Evolutionary conservation across 1,284 basidiomycete species (phyloP).

Genomic region (Neonothopanus nambi): DNA sequence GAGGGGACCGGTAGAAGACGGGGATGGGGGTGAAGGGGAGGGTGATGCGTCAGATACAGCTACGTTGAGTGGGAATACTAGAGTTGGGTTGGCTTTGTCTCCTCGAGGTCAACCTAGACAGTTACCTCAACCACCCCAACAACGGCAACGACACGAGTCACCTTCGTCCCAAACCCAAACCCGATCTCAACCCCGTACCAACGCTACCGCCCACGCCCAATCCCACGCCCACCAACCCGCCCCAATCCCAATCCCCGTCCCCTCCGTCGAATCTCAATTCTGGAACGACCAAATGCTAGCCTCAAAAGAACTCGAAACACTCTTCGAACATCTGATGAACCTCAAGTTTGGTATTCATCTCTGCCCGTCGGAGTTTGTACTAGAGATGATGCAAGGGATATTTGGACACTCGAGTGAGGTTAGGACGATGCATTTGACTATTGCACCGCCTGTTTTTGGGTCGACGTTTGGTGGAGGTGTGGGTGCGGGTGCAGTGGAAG

Average conservation of each 20-base stretch:
- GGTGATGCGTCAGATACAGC: conserved; percentile 12
- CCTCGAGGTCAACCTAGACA: background rate
- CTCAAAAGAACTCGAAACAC: conserved; percentile 32
- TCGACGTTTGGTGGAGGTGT: no score
- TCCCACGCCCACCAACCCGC: background rate
- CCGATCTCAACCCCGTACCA: background rate
- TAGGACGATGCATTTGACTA: conserved; percentile 32
- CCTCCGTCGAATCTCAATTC: conserved; percentile 7
- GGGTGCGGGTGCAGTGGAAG: no score
- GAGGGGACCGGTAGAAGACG: conserved; percentile 4
- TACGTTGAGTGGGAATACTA: conserved; percentile 3
- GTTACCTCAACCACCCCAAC: background rate
- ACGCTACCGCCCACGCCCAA: no score
- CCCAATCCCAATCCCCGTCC: background rate
- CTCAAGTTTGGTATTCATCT: conserved; percentile 36
- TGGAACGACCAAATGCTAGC: conserved; percentile 27
- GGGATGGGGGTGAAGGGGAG: background rate
- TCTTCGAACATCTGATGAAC: conserved; percentile 40
- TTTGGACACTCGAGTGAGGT: conserved; percentile 35
- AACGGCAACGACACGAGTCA: background rate
- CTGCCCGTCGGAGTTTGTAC: conserved; percentile 32
- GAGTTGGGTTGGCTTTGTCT: background rate
- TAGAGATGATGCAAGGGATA: conserved; percentile 31
- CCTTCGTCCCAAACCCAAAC: no score
- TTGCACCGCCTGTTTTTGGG: conserved; percentile 29